Percentiles rank a stretch among this genome's conserved stretches.
phyloP scores from a whole-genome alignment of 1,284 basidiomycete species.

The Trametes polyzona region DNA sequence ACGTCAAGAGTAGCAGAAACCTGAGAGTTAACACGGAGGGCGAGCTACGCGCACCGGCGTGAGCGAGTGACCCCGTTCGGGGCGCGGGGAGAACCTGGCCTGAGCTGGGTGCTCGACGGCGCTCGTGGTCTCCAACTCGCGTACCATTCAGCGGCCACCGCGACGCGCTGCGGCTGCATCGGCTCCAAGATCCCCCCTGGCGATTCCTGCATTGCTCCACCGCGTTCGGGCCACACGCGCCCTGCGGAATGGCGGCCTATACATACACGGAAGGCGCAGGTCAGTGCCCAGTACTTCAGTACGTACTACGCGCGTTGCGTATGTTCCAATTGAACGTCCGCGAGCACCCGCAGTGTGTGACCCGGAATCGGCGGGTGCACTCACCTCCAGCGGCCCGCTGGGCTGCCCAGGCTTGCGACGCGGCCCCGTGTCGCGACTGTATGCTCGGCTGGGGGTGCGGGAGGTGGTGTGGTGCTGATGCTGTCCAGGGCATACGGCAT shows the following conservation, averaged over 20 bases:
- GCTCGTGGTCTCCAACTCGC: neutral
- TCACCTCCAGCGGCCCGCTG: neutral
- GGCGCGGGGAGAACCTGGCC: neutral
- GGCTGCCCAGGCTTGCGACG: neutral
- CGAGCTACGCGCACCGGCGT: neutral
- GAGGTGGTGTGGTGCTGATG: neutral
- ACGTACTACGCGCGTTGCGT: too few relatives aligned
- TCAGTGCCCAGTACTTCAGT: neutral
- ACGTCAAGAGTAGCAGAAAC: neutral
- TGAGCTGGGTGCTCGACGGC: neutral
- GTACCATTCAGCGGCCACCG: neutral
- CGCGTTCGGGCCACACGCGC: neutral
- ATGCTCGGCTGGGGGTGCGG: neutral
- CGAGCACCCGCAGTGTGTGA: neutral
- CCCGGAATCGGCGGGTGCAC: neutral
- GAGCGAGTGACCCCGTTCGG: constrained; percentile 11
- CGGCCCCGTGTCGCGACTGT: neutral
- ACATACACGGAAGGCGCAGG: neutral
- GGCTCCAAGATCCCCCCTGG: neutral
- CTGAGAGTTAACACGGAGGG: neutral
- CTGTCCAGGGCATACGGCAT: neutral
- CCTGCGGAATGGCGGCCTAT: constrained; percentile 1
- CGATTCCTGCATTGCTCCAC: constrained; percentile 2
- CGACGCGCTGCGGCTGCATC: neutral
- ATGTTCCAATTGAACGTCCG: neutral